A percentile compares a stretch with the other conserved stretches of the same genome.
These are phyloP conservation scores for Wallacemonas sp. DNA, from an alignment of 208 protist species.

Conservation along the genomic window DNA sequence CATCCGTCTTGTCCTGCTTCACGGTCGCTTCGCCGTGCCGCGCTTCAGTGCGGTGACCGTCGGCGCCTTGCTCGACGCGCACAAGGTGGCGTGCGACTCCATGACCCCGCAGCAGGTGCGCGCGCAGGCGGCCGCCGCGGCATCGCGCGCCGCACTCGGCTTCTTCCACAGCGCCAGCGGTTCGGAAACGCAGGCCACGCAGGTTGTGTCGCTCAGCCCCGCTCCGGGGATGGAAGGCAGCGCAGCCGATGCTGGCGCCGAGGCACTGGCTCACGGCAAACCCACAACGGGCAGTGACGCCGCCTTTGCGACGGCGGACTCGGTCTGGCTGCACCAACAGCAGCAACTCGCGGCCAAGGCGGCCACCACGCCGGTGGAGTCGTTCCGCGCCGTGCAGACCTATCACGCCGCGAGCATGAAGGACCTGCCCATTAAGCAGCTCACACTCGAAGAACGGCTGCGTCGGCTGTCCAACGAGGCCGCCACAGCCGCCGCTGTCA, in stretches of 20 bases:
- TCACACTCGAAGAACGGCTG: slow-evolving; percentile 77
- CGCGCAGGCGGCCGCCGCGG: neutral
- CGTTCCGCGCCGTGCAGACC: slow-evolving; percentile 43
- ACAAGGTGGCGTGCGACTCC: slow-evolving; percentile 15
- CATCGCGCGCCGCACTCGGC: slow-evolving; percentile 22
- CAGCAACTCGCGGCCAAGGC: slow-evolving; percentile 57
- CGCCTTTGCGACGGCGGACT: slow-evolving; percentile 46
- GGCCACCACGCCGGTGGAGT: slow-evolving; percentile 44
- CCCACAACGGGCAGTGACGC: slow-evolving; percentile 20
- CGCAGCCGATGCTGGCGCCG: neutral
- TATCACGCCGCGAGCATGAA: slow-evolving; percentile 69
- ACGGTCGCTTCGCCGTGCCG: slow-evolving; percentile 71
- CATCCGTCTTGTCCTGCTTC: slow-evolving; percentile 51
- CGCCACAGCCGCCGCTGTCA: slow-evolving; percentile 13
- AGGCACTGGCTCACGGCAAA: neutral
- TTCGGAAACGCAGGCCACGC: slow-evolving; percentile 15
- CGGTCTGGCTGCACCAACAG: slow-evolving; percentile 43
- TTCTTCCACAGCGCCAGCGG: slow-evolving; percentile 20
- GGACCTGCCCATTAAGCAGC: slow-evolving; percentile 63
- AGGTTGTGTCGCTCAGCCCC: slow-evolving; percentile 11
- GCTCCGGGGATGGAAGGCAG: neutral
- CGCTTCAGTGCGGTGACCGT: slow-evolving; percentile 31
- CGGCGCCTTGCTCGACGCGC: neutral
- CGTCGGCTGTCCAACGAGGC: slow-evolving; percentile 41
- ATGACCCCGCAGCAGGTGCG: slow-evolving; percentile 10